Evolutionary conservation across 2,329 filamentous ascomycete genomes (phyloP), one percentile per base, ranked within the genome.

Genomic region (Torrubiella hemipterigena): DNA sequence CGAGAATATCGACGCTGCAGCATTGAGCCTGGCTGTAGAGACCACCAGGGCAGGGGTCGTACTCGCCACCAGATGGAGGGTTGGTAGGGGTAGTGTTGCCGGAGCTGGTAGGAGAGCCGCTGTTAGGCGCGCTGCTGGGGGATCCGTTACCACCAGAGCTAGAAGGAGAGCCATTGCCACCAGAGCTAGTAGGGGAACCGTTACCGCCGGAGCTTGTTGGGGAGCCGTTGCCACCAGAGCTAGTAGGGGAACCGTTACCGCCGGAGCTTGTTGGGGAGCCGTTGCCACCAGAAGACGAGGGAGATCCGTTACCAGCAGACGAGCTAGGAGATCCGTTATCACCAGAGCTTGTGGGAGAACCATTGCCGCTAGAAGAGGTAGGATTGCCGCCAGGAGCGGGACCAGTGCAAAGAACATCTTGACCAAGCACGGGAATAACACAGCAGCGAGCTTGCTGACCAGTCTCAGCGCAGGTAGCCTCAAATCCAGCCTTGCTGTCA

Each of bases 361-460:
- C n/a, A 22, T 8, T 8, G 20, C 20, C 20, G 8, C n/a, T n/a
- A 22, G 20, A 22, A 22, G 20, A 8, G 20, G 20, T 22, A 22
- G 20, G 20, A 8, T 22, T 22, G 20, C 20, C 20, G 16, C 23
- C 4, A 14, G 27, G 27, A 21, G 18, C 22, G n/a, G 32, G 27
- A 6, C 2, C 11, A 2, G 19, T 4, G 28, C 33, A 35, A 17
- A 35, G 29, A 12, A 35, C 20, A 20, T 19, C 33, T 29, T 31
- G 33, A 20, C 6, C 11, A 9, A 17, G n/a, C 28, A 36, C 3
- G n/a, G 30, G 27, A 5, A 33, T 1, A 16, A 33, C 23, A 19
- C 21, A 23, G 16, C 34, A 36, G 27, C 15, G 15, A 8, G 34
- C 34, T 19, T 24, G 8, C 34, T 36, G 31, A 27, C 34, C 34